Base-by-base conservation (phyloP, 2,329 filamentous ascomycete species). In the Colletotrichum chrysophilum region DNA sequence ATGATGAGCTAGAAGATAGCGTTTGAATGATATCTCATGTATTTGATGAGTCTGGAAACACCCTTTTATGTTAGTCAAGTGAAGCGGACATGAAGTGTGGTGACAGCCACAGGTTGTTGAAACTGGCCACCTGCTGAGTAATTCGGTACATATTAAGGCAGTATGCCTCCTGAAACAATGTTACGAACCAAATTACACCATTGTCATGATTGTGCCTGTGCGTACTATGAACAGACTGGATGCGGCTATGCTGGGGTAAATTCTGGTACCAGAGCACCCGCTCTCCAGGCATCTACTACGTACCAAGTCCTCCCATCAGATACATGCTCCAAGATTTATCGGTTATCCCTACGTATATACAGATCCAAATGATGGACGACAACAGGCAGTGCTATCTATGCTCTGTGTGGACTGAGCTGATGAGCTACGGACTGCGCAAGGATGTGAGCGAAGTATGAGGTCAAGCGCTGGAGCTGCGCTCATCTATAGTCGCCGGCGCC, bases 11-110 rank as follows among this genome's bases (percentile, higher is more conserved):
- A 55, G 30, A 52, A 26, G 65, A 18, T 70, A 74, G 71, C 71
- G 60, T 36, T 60, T 74, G 18, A 32, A 74, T 74, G 60, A 74
- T 65, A 70, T 66, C 65, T 69, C 66, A 65, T 24, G n/a, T 38
- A 43, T 32, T 70, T 60, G 30, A 58, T 65, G 62, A 28, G 36
- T 9, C 13, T 64, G 10, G n/a, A 13, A 10, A 3, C 18, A 7
- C 5, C 14, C 1, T 2, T 9, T 12, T 7, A 24, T 4, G 1
- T 7, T 21, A 2, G 7, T 0, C 2, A 48, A 52, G 43, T 21
- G 43, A 18, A 52, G 43, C 18, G 3, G n/a, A 52, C 43, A 52
- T 4, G 16, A 10, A 3, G 3, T n/a, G 38, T 3, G 18, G 38
- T 10, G 38, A 1, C 5, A 18, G 18, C 16, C 3, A n/a, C 8